A percentile compares a stretch with the other conserved stretches of the same genome.
phyloP scores from a whole-genome alignment of 2,329 filamentous ascomycete species.

The Mariannaea elegans region DNA sequence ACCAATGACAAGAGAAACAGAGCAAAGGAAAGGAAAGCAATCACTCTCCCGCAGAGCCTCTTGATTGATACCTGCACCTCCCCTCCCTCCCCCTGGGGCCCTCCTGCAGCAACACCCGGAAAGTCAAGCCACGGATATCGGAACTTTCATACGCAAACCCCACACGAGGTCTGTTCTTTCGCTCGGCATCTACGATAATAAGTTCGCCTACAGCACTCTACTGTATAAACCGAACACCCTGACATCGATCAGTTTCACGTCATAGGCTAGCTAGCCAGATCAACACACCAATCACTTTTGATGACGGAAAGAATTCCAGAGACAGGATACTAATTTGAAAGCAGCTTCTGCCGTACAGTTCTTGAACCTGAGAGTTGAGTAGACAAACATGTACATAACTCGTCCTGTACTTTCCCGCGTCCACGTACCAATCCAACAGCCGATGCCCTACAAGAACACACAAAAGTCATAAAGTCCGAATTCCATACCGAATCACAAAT shows the following conservation, averaged over 20 bases:
- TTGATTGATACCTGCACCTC: neutral
- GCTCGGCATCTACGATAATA: neutral
- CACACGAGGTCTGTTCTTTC: constrained; percentile 4
- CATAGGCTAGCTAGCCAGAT: too few relatives aligned
- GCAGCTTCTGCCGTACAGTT: neutral
- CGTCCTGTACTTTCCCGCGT: constrained; percentile 10
- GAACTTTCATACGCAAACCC: neutral
- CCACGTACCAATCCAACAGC: constrained; percentile 11
- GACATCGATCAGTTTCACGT: too few relatives aligned
- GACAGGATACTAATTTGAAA: neutral
- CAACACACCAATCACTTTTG: too few relatives aligned
- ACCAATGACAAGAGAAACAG: too few relatives aligned
- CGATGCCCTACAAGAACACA: constrained; percentile 8
- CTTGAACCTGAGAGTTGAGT: constrained; percentile 1
- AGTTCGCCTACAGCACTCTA: neutral
- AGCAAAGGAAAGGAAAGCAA: too few relatives aligned
- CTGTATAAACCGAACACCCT: too few relatives aligned
- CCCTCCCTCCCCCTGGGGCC: neutral
- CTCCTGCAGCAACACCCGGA: neutral
- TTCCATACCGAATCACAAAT: constrained; percentile 26
- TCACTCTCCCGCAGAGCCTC: neutral
- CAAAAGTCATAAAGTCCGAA: constrained; percentile 33
- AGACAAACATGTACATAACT: constrained; percentile 11
- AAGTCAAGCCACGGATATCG: neutral
- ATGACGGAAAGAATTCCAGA: too few relatives aligned